These are phyloP conservation scores for Solanum corneliomulleri DNA, from an alignment of 257 asterid species.

Conservation along the genomic window DNA sequence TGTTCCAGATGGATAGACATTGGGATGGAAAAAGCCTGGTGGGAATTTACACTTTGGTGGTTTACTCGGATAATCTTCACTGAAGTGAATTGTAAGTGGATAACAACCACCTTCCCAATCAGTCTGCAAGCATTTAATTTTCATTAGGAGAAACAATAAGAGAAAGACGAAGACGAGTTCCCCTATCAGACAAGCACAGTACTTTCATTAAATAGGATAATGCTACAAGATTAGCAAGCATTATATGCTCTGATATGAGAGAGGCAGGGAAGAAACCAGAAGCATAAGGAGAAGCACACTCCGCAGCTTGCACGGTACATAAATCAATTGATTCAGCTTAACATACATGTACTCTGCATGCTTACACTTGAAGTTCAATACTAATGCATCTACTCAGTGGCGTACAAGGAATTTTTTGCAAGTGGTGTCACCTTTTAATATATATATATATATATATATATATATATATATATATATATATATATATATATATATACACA, in stretches of 20 bases:
- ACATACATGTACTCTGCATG: not conserved
- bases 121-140: conserved; percentile 23
- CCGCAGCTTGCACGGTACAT: not conserved
- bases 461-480: too few species aligned
- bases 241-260: not conserved
- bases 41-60: conserved; percentile 48
- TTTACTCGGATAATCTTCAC: conserved; percentile 43
- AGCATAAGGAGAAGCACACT: not conserved
- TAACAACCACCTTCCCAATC: conserved; percentile 40
- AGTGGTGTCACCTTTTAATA: too few species aligned
- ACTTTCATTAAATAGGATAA: not conserved
- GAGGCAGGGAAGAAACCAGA: not conserved
- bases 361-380: not conserved
- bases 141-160: not conserved
- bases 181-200: not conserved
- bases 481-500: too few species aligned
- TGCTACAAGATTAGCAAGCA: not conserved
- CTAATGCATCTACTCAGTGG: not conserved
- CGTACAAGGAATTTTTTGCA: too few species aligned
- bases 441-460: too few species aligned
- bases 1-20: conserved; percentile 48
- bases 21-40: conserved; percentile 34
- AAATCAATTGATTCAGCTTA: not conserved
- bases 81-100: conserved; percentile 36
- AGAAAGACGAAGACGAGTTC: not conserved